Evolutionary conservation across 2,329 filamentous ascomycete species (phyloP).

Genomic region (Paecilomyces variotii): DNA sequence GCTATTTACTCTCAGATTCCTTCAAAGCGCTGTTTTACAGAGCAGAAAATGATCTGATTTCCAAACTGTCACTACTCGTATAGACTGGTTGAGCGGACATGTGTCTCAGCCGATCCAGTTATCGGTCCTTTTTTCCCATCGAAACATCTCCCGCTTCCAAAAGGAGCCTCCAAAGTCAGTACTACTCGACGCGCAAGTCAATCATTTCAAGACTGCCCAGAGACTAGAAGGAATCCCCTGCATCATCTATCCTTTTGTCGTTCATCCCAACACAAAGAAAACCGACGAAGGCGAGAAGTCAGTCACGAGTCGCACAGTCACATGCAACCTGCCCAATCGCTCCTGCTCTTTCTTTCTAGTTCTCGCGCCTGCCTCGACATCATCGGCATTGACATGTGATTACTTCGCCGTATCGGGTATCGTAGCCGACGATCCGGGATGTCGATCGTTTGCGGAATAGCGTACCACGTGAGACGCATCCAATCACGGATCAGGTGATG

Average conservation of each 20-base stretch:
- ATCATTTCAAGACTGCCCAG: not conserved
- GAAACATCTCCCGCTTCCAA: not conserved
- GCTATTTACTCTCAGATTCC: not conserved
- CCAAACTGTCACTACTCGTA: not conserved
- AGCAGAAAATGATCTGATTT: not conserved
- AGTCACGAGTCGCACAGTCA: not conserved
- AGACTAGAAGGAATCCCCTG: not conserved
- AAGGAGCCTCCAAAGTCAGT: too few species aligned
- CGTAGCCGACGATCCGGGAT: not conserved
- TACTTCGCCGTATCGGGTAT: not conserved
- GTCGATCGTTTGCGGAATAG: not conserved
- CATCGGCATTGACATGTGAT: not conserved
- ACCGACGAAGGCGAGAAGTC: not conserved
- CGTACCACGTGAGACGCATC: not conserved
- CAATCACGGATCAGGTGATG: too few species aligned
- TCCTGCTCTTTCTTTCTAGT: not conserved
- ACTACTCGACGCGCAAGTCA: too few species aligned
- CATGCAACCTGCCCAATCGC: not conserved
- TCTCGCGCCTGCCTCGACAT: not conserved
- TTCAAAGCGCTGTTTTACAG: not conserved
- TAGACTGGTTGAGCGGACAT: not conserved
- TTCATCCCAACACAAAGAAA: not conserved
- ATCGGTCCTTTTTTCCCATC: not conserved
- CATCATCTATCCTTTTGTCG: not conserved
- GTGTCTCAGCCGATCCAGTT: not conserved